A percentile compares a stretch with the other conserved stretches of the same genome.
phyloP scores from a whole-genome alignment of 257 asterid species.

The Cinchona pubescens region DNA sequence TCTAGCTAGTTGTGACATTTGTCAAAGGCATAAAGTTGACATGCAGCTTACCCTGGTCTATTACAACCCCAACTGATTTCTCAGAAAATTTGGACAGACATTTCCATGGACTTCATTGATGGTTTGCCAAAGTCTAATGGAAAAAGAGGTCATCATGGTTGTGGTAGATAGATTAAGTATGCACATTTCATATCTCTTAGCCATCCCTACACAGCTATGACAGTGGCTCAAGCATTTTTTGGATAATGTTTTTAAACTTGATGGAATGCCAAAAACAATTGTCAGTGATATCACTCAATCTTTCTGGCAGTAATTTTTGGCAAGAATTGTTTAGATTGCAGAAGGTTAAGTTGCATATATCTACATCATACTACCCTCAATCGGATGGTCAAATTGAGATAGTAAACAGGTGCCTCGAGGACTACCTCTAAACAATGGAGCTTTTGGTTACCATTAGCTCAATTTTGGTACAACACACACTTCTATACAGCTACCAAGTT shows the following conservation, averaged over 20 bases:
- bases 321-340: not conserved
- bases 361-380: not conserved
- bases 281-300: not conserved
- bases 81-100: too few species aligned
- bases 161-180: too few species aligned
- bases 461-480: not conserved
- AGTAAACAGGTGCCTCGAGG: not conserved
- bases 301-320: not conserved
- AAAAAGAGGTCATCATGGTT: too few species aligned
- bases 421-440: not conserved
- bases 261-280: not conserved
- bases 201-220: not conserved
- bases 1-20: too few species aligned
- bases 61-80: too few species aligned
- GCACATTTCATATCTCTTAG: not conserved
- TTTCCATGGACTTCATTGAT: too few species aligned
- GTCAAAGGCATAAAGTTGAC: too few species aligned
- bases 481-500: too few species aligned
- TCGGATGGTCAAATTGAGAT: not conserved
- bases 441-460: not conserved
- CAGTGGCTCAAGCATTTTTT: not conserved
- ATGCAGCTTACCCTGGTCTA: too few species aligned
- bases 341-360: not conserved
- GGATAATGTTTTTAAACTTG: not conserved
- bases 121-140: too few species aligned